Conservation (phyloP, 257 asterid genomes). For the Sherardia arvensis region DNA sequence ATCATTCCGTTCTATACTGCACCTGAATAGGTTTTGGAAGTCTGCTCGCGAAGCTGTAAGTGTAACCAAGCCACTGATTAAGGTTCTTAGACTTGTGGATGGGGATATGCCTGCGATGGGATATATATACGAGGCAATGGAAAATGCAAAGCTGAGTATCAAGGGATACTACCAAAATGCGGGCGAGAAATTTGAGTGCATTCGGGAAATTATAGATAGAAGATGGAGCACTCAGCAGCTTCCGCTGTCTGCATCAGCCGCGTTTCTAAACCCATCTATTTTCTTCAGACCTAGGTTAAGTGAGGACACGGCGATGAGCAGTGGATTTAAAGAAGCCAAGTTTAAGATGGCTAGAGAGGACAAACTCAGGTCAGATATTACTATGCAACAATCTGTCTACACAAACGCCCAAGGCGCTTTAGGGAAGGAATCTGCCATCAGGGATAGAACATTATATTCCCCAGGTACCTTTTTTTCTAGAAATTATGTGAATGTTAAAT, state of each 20-base stretch:
- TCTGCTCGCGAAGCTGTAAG: conserved; percentile 18
- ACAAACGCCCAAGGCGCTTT: too few relatives aligned
- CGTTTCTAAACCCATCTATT: conserved; percentile 41
- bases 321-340: too few relatives aligned
- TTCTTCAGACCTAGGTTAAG: not conserved
- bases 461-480: too few relatives aligned
- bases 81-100: conserved; percentile 30
- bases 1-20: conserved; percentile 22
- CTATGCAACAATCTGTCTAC: too few relatives aligned
- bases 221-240: conserved; percentile 35
- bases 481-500: too few relatives aligned
- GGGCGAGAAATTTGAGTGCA: conserved; percentile 27
- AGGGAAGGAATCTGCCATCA: too few relatives aligned
- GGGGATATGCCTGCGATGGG: conserved; percentile 46
- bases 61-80: conserved; percentile 9
- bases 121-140: conserved; percentile 33
- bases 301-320: too few relatives aligned
- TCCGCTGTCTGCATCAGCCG: conserved; percentile 34
- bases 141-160: conserved; percentile 28
- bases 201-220: conserved; percentile 32
- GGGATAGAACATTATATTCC: too few relatives aligned
- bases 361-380: too few relatives aligned
- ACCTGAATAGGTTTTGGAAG: conserved; percentile 28
- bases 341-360: too few relatives aligned
- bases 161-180: conserved; percentile 29